Percentiles rank a stretch among this genome's conserved stretches.
phyloP scores from a whole-genome alignment of 2,329 filamentous ascomycete species.

The Colletotrichum sp. region DNA sequence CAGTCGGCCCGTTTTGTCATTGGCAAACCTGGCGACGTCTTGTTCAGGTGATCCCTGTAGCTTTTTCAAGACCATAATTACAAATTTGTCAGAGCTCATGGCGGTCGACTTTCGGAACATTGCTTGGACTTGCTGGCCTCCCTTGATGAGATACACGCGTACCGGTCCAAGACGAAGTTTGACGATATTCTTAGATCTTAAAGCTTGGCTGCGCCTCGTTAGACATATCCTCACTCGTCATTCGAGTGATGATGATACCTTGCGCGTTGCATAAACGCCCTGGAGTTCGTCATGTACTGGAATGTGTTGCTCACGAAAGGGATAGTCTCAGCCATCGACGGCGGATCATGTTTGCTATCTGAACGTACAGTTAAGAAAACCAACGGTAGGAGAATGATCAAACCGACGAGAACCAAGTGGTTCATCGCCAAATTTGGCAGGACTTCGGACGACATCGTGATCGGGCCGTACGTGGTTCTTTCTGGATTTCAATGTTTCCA shows the following conservation, averaged over 20 bases:
- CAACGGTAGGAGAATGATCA: neutral
- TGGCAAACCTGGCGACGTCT: constrained; percentile 14
- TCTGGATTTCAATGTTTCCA: neutral
- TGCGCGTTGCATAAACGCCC: constrained; percentile 14
- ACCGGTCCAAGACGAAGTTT: constrained; percentile 16
- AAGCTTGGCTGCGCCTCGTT: neutral
- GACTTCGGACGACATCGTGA: neutral
- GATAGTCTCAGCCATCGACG: constrained; percentile 14
- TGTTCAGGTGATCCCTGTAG: constrained; percentile 7
- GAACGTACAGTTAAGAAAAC: neutral
- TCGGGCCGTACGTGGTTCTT: neutral
- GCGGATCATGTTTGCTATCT: neutral
- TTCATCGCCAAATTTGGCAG: neutral
- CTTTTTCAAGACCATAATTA: constrained; percentile 15
- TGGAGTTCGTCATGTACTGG: constrained; percentile 21
- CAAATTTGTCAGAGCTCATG: constrained; percentile 24
- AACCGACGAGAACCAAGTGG: neutral
- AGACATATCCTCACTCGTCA: neutral
- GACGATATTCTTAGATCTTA: constrained; percentile 8
- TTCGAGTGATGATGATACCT: neutral
- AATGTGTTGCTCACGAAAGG: constrained; percentile 24
- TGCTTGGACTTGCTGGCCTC: constrained; percentile 11
- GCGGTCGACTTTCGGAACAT: constrained; percentile 23
- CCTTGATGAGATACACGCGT: constrained; percentile 21
- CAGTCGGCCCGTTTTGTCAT: constrained; percentile 23